These are phyloP conservation scores for Besnoitia besnoiti DNA, from an alignment of 169 alveolate species.

Conservation along the genomic window DNA sequence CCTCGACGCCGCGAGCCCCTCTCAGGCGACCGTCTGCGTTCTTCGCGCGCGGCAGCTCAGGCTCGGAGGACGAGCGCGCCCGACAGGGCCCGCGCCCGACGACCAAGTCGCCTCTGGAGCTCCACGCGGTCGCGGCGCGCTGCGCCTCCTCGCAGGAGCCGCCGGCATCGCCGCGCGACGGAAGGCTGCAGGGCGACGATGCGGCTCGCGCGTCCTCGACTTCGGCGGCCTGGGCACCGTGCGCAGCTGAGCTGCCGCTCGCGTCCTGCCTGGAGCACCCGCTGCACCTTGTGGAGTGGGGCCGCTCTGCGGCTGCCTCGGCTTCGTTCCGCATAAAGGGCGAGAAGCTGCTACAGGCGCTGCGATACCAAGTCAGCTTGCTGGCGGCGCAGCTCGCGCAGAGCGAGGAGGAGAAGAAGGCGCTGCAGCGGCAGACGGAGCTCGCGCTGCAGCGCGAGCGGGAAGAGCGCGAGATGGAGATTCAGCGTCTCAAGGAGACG, in stretches of 20 bases:
- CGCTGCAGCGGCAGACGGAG: slow-evolving; percentile 35
- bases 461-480: slow-evolving; percentile 37
- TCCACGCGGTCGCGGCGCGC: too few species aligned
- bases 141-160: too few species aligned
- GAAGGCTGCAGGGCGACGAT: background rate
- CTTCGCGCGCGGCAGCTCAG: too few species aligned
- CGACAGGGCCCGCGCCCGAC: too few species aligned
- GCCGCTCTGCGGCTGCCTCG: background rate
- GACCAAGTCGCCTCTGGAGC: too few species aligned
- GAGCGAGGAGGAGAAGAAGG: slow-evolving; percentile 1
- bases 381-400: slow-evolving; percentile 50
- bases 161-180: too few species aligned
- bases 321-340: slow-evolving; percentile 10
- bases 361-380: slow-evolving; percentile 42
- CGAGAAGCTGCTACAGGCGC: slow-evolving; percentile 39
- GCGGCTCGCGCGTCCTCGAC: background rate
- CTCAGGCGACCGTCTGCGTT: too few species aligned
- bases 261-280: background rate
- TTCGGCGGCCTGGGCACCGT: background rate
- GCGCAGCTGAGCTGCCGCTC: background rate
- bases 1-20: too few species aligned
- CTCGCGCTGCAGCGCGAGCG: slow-evolving; percentile 10
- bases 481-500: slow-evolving; percentile 33
- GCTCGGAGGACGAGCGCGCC: too few species aligned
- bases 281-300: slow-evolving; percentile 22